These are phyloP conservation scores for Leishmania aethiopica DNA, from an alignment of 208 protist genomes.

Conservation along the genomic window DNA sequence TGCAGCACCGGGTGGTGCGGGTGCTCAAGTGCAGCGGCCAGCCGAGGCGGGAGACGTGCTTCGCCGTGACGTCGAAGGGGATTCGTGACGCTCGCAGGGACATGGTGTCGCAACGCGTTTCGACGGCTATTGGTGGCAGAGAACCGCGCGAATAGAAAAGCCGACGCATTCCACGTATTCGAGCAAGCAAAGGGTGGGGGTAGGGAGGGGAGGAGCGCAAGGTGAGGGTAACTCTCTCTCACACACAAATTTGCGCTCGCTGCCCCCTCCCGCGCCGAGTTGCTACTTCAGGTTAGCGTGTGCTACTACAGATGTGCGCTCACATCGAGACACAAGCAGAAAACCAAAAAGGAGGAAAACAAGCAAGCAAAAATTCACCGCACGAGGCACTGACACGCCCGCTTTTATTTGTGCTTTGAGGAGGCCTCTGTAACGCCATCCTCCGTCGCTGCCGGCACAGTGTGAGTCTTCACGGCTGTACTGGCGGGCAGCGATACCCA, in stretches of 20 bases:
- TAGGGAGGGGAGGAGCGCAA: neutral
- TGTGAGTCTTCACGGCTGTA: neutral
- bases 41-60: conserved; percentile 59
- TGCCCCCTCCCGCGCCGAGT: no score
- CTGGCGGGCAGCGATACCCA: no score
- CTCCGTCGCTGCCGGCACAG: neutral
- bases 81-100: conserved; percentile 53
- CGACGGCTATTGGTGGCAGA: no score
- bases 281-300: neutral
- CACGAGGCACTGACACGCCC: neutral
- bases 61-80: conserved; percentile 66
- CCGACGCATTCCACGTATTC: neutral
- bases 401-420: neutral
- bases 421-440: neutral
- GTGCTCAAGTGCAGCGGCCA: conserved; percentile 53
- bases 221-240: neutral
- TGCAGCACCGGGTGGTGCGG: conserved; percentile 77
- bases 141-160: neutral
- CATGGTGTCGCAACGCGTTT: conserved; percentile 2
- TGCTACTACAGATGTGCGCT: neutral
- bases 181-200: neutral
- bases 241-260: neutral
- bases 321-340: neutral
- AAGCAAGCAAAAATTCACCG: no score
- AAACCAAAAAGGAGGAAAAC: neutral